Conservation (phyloP, 2,329 filamentous ascomycete species). For the Pseudofabraea citricarpa region DNA sequence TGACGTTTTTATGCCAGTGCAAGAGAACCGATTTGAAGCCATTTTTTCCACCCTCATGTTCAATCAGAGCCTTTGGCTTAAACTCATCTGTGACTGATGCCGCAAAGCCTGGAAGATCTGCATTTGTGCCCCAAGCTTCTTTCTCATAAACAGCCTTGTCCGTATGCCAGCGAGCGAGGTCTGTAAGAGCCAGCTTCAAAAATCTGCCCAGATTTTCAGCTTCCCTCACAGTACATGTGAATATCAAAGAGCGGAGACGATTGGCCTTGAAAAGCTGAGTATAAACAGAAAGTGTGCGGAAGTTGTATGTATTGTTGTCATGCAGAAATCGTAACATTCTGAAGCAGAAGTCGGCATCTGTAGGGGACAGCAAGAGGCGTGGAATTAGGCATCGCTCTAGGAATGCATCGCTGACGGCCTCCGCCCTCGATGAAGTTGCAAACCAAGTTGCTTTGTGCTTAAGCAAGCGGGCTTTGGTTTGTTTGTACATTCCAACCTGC, state of each 20-base stretch:
- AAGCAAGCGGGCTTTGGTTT: slow-evolving; percentile 64
- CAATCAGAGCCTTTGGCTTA: slow-evolving; percentile 66
- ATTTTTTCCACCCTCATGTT: slow-evolving; percentile 79
- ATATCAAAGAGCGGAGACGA: slow-evolving; percentile 75
- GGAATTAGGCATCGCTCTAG: slow-evolving; percentile 93
- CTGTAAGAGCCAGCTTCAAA: slow-evolving; percentile 73
- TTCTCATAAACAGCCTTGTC: slow-evolving; percentile 74
- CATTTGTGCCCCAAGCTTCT: slow-evolving; percentile 66
- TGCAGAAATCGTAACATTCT: slow-evolving; percentile 85
- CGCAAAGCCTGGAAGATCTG: slow-evolving; percentile 72
- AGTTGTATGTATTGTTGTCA: slow-evolving; percentile 75
- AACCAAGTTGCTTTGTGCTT: slow-evolving; percentile 81
- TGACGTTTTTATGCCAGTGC: slow-evolving; percentile 85
- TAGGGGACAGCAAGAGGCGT: slow-evolving; percentile 73
- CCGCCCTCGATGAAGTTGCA: slow-evolving; percentile 55
- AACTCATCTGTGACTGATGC: slow-evolving; percentile 66
- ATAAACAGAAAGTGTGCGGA: slow-evolving; percentile 79
- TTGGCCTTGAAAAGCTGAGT: slow-evolving; percentile 82
- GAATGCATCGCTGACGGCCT: slow-evolving; percentile 67
- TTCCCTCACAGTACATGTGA: slow-evolving; percentile 84
- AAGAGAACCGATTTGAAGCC: slow-evolving; percentile 81
- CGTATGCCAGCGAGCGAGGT: slow-evolving; percentile 79
- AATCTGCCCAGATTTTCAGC: slow-evolving; percentile 92
- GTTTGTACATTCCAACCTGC: slow-evolving; percentile 62
- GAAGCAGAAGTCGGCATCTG: slow-evolving; percentile 86